phyloP scores from a whole-genome alignment of 441 rosid genomes.

The Kokia cookei region DNA sequence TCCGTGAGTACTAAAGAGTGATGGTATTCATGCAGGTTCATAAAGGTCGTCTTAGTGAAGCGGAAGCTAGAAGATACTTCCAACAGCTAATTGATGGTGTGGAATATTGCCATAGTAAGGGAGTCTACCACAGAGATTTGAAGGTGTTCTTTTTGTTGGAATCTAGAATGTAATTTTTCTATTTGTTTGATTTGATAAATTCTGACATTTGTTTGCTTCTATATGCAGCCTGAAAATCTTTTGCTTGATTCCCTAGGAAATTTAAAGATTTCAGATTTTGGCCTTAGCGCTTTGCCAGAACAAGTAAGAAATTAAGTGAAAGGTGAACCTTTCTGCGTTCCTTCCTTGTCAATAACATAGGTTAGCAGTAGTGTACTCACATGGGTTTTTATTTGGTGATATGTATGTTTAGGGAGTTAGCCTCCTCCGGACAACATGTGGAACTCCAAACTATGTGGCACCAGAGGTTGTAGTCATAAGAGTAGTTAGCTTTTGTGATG shows the following conservation, averaged over 20 bases:
- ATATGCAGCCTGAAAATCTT: constrained; percentile 88
- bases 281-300: constrained; percentile 87
- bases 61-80: constrained; percentile 80
- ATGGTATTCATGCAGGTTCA: constrained; percentile 49
- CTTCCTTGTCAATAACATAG: not conserved
- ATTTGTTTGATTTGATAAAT: not conserved
- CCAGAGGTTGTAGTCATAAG: constrained; percentile 66
- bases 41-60: constrained; percentile 82
- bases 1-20: not conserved
- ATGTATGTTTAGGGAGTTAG: constrained; percentile 66
- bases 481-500: not conserved
- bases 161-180: not conserved
- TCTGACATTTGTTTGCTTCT: constrained; percentile 16
- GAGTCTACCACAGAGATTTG: constrained; percentile 92
- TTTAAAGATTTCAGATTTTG: constrained; percentile 94
- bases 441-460: constrained; percentile 96
- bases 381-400: constrained; percentile 10
- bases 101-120: constrained; percentile 90
- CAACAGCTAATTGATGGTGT: constrained; percentile 98
- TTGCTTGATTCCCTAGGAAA: constrained; percentile 89
- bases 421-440: constrained; percentile 86
- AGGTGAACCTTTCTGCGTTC: not conserved
- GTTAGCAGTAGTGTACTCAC: constrained; percentile 3
- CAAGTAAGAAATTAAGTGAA: constrained; percentile 39
- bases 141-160: constrained; percentile 42